These are phyloP conservation scores for Stachybotrys elegans DNA, from an alignment of 2,329 filamentous ascomycete genomes.

Conservation along the genomic window DNA sequence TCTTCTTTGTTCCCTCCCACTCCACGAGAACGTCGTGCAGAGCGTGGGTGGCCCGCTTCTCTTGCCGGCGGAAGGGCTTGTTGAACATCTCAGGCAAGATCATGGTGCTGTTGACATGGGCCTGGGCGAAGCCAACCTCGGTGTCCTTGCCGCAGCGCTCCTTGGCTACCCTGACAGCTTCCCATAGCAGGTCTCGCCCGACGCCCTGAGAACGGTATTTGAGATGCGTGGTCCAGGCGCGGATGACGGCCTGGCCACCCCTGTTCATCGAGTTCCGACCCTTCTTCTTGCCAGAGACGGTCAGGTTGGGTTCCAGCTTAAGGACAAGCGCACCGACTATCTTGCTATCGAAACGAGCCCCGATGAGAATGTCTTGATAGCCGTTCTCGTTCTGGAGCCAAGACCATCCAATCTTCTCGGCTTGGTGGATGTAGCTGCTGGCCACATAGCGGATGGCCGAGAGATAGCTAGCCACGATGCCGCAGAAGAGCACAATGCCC, in stretches of 20 bases:
- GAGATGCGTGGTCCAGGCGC: slow-evolving; percentile 75
- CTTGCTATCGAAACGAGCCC: slow-evolving; percentile 62
- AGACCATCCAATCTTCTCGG: slow-evolving; percentile 55
- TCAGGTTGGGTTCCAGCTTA: slow-evolving; percentile 48
- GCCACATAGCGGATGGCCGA: slow-evolving; percentile 56
- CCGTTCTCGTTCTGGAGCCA: slow-evolving; percentile 48
- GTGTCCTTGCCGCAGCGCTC: slow-evolving; percentile 64
- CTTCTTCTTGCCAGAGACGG: slow-evolving; percentile 27
- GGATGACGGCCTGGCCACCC: slow-evolving; percentile 65
- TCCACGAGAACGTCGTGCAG: slow-evolving; percentile 46
- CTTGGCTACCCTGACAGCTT: slow-evolving; percentile 63
- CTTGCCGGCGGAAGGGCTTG: slow-evolving; percentile 51
- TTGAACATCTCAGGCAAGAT: slow-evolving; percentile 62
- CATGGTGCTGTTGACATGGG: slow-evolving; percentile 70
- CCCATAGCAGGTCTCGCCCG: slow-evolving; percentile 66
- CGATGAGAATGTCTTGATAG: slow-evolving; percentile 54
- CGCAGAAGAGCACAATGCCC: slow-evolving; percentile 52
- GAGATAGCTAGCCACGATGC: slow-evolving; percentile 59
- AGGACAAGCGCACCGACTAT: slow-evolving; percentile 69
- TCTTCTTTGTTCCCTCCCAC: slow-evolving; percentile 42
- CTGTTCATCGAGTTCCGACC: slow-evolving; percentile 35
- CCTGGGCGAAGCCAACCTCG: slow-evolving; percentile 65
- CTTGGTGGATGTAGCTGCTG: slow-evolving; percentile 56
- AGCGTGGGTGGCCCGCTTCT: slow-evolving; percentile 50
- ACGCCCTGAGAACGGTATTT: slow-evolving; percentile 67